Percentiles rank a stretch among this genome's conserved stretches.
These are phyloP conservation scores for Psilocybe sp. DNA, from an alignment of 768 basidiomycete genomes.

Conservation along the genomic window DNA sequence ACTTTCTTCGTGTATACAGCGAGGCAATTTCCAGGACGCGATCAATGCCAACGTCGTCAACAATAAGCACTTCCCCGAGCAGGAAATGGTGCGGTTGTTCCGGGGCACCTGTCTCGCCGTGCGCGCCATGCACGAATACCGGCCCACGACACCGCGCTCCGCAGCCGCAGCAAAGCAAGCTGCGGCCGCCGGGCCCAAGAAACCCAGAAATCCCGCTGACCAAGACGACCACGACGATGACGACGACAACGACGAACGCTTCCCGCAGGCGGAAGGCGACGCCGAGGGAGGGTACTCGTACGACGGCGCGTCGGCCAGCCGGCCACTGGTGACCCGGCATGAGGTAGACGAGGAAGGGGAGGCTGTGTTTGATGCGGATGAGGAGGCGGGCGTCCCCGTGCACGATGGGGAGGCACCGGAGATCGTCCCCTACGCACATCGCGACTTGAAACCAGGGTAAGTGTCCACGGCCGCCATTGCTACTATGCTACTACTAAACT, in stretches of 20 bases:
- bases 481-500: not conserved
- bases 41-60: conserved; percentile 87
- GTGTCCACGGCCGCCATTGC: conserved; percentile 24
- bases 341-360: conserved; percentile 52
- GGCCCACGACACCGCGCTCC: conserved; percentile 45
- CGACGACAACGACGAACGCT: conserved; percentile 62
- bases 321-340: conserved; percentile 62
- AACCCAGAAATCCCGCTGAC: conserved; percentile 8
- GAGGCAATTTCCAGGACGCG: conserved; percentile 92
- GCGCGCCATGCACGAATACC: conserved; percentile 91
- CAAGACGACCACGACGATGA: conserved; percentile 57
- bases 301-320: conserved; percentile 39
- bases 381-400: conserved; percentile 52
- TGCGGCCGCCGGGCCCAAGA: conserved; percentile 12
- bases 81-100: conserved; percentile 86
- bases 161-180: conserved; percentile 25
- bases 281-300: conserved; percentile 76
- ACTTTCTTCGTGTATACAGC: conserved; percentile 35
- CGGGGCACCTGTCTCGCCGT: conserved; percentile 93
- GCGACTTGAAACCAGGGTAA: conserved; percentile 95
- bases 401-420: conserved; percentile 45
- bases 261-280: conserved; percentile 76
- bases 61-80: conserved; percentile 80
- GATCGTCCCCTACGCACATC: conserved; percentile 88
- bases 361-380: conserved; percentile 78